Evolutionary conservation across 441 rosid species (phyloP).

Genomic region (Breynia disticha): DNA sequence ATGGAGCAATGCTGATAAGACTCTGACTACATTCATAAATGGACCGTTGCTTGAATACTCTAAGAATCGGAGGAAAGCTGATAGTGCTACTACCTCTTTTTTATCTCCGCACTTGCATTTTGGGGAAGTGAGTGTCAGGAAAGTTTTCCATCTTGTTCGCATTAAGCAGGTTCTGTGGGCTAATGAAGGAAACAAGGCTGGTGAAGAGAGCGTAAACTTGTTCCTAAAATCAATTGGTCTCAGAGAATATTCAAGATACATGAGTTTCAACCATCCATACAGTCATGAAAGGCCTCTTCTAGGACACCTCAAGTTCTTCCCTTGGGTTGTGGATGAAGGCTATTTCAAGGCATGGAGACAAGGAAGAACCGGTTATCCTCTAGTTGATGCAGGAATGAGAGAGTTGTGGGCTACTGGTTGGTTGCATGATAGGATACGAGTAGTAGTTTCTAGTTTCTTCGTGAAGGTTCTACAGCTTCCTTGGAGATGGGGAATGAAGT

Average conservation of each 20-base stretch:
- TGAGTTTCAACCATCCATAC: constrained; percentile 93
- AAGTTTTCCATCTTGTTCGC: constrained; percentile 84
- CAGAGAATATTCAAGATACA: constrained; percentile 84
- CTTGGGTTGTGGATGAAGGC: constrained; percentile 79
- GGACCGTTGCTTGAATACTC: constrained; percentile 87
- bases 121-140: constrained; percentile 92
- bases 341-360: constrained; percentile 98
- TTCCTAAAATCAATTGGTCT: constrained; percentile 91
- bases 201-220: constrained; percentile 87
- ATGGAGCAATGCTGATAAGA: constrained; percentile 89
- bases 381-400: constrained; percentile 98
- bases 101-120: constrained; percentile 98
- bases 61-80: constrained; percentile 83
- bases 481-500: constrained; percentile 99
- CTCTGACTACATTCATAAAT: constrained; percentile 73
- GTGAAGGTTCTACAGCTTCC: constrained; percentile 96
- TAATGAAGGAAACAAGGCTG: constrained; percentile 85
- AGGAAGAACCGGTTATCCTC: constrained; percentile 93
- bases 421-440: constrained; percentile 93
- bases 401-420: constrained; percentile 98
- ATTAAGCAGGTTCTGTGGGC: constrained; percentile 95
- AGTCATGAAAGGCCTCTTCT: constrained; percentile 93
- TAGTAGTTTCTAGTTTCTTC: constrained; percentile 95
- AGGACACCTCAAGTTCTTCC: constrained; percentile 86
- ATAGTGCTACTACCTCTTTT: constrained; percentile 90